These are phyloP conservation scores for Podosphaera fusca DNA, from an alignment of 2,329 filamentous ascomycete species.

Conservation along the genomic window DNA sequence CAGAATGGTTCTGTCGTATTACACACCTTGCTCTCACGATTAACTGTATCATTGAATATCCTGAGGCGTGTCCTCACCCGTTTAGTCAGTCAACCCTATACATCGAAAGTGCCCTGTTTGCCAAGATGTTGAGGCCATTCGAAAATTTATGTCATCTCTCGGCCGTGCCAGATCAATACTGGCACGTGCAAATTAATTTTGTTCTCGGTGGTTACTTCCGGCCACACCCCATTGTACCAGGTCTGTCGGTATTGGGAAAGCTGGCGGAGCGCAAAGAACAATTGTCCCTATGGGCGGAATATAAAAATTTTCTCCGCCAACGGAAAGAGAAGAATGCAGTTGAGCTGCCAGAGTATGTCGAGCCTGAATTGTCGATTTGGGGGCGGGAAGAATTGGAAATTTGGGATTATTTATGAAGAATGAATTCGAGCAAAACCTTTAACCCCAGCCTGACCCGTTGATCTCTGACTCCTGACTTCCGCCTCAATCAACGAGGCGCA, in stretches of 20 bases:
- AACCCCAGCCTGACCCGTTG: too few species aligned
- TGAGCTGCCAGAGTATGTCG: neutral
- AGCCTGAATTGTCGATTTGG: neutral
- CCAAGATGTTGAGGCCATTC: neutral
- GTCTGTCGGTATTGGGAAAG: neutral
- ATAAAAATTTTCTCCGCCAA: neutral
- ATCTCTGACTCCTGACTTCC: too few species aligned
- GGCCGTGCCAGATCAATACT: neutral
- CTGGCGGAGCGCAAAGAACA: neutral
- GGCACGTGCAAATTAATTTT: neutral
- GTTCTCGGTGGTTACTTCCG: neutral
- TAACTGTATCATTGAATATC: neutral
- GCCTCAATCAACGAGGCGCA: too few species aligned
- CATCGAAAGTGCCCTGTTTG: neutral
- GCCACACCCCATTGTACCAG: neutral
- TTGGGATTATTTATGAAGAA: neutral
- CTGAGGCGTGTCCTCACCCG: neutral
- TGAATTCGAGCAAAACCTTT: too few species aligned
- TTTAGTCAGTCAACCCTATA: neutral
- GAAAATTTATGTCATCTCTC: neutral
- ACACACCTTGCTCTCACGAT: neutral
- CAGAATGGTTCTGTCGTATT: neutral
- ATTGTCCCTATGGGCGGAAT: neutral
- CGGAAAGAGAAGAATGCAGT: neutral
- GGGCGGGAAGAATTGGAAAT: neutral